Conservation (phyloP, 176 grass and related monocot genomes). For the Alopecurus myosuroides region DNA sequence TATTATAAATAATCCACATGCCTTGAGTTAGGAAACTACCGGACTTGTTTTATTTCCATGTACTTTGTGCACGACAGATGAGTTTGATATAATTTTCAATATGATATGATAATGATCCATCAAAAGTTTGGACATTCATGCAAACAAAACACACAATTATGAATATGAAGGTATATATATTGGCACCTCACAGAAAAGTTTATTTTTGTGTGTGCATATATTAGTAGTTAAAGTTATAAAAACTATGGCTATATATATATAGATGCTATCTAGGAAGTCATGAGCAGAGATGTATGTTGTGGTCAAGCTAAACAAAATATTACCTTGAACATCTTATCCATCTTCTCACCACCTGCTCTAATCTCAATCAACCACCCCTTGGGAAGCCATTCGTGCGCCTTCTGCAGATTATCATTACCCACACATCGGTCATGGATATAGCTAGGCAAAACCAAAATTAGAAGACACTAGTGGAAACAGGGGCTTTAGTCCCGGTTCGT, state of each 20-base stretch:
- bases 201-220: not conserved
- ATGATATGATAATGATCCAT: not conserved
- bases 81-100: not conserved
- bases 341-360: too few species aligned
- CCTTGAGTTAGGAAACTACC: not conserved
- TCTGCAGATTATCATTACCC: too few species aligned
- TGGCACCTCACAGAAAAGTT: not conserved
- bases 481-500: too few species aligned
- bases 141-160: not conserved
- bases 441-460: too few species aligned
- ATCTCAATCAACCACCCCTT: too few species aligned
- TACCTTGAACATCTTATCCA: conserved; percentile 50
- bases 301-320: not conserved
- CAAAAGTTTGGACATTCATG: not conserved
- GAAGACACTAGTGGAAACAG: too few species aligned
- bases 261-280: not conserved
- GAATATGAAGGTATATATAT: not conserved
- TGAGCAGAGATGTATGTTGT: not conserved
- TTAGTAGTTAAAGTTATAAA: not conserved
- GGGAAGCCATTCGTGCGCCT: too few species aligned
- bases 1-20: not conserved
- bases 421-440: too few species aligned
- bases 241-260: not conserved
- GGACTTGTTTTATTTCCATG: not conserved
- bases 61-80: not conserved